phyloP scores from a whole-genome alignment of 345 rosid species.

The Eucalyptus polybractea region DNA sequence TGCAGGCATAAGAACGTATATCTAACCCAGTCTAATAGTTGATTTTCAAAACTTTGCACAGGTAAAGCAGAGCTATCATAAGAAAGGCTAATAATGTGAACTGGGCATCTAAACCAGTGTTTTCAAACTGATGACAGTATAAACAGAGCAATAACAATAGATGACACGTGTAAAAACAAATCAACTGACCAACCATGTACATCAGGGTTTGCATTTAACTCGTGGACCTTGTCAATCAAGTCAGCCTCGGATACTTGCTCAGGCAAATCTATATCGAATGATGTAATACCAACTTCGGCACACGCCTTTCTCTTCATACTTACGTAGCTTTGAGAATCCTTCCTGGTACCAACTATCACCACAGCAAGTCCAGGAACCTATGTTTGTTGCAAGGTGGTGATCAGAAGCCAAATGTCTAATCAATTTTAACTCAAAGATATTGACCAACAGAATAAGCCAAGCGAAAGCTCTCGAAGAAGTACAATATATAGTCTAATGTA shows the following conservation, averaged over 20 bases:
- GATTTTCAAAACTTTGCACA: neutral
- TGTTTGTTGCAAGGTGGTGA: neutral
- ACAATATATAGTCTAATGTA: neutral
- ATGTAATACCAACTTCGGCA: constrained; percentile 85
- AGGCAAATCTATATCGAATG: constrained; percentile 60
- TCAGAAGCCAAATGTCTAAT: neutral
- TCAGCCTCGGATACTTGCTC: constrained; percentile 68
- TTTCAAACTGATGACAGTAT: neutral
- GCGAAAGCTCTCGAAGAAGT: neutral
- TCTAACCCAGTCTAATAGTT: neutral
- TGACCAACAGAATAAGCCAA: neutral
- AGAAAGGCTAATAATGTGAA: neutral
- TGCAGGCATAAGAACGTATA: neutral
- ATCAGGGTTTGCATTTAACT: constrained; percentile 61
- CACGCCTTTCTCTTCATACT: constrained; percentile 86
- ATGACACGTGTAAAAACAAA: neutral
- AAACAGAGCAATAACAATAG: neutral
- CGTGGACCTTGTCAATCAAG: constrained; percentile 72
- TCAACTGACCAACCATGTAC: constrained; percentile 54
- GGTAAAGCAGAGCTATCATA: neutral
- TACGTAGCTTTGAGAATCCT: constrained; percentile 88
- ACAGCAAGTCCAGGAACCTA: constrained; percentile 93
- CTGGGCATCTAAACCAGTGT: neutral
- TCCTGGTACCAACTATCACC: constrained; percentile 69
- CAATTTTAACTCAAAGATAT: neutral